phyloP scores from a whole-genome alignment of 352 stramenopile genomes.

The Pythium graminicola region DNA sequence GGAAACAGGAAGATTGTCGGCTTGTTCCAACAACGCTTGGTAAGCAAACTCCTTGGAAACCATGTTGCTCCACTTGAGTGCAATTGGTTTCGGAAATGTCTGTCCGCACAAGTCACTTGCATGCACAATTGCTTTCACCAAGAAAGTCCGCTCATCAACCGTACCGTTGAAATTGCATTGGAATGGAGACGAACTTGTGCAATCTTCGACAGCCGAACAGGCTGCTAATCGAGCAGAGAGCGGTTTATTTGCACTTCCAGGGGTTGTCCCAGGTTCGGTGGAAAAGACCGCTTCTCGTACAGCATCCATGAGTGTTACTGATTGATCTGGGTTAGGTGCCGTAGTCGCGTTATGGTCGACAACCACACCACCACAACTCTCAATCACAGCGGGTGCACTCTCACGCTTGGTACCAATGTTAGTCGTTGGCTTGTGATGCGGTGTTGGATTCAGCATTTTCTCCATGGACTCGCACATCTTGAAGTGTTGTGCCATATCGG shows the following conservation, averaged over 20 bases:
- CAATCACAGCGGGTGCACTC: constrained; percentile 11
- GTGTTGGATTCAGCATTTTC: constrained; percentile 52
- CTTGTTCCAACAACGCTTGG: constrained; percentile 77
- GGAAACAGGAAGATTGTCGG: constrained; percentile 71
- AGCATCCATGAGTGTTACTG: constrained; percentile 33
- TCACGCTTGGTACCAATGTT: constrained; percentile 38
- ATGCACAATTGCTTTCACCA: constrained; percentile 84
- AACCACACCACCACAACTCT: not conserved
- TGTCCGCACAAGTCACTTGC: constrained; percentile 82
- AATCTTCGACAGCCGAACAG: constrained; percentile 7
- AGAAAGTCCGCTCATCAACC: constrained; percentile 72
- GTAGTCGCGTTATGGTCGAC: constrained; percentile 1
- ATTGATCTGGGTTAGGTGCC: constrained; percentile 8
- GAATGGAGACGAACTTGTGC: constrained; percentile 13
- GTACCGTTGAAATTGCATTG: constrained; percentile 60
- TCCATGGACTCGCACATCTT: constrained; percentile 77
- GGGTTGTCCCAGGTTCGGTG: constrained; percentile 34
- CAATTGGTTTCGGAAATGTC: constrained; percentile 81
- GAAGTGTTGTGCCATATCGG: constrained; percentile 89
- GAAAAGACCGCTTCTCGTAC: constrained; percentile 64
- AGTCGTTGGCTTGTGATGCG: constrained; percentile 43
- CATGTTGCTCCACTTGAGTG: constrained; percentile 88
- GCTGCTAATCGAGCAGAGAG: constrained; percentile 18
- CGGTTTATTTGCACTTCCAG: constrained; percentile 17
- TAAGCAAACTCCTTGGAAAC: constrained; percentile 87